Percentiles rank a stretch among this genome's conserved stretches.
Evolutionary conservation across 495 filamentous ascomycete genomes (phyloP).

Genomic region (Ascodesmis nigricans): DNA sequence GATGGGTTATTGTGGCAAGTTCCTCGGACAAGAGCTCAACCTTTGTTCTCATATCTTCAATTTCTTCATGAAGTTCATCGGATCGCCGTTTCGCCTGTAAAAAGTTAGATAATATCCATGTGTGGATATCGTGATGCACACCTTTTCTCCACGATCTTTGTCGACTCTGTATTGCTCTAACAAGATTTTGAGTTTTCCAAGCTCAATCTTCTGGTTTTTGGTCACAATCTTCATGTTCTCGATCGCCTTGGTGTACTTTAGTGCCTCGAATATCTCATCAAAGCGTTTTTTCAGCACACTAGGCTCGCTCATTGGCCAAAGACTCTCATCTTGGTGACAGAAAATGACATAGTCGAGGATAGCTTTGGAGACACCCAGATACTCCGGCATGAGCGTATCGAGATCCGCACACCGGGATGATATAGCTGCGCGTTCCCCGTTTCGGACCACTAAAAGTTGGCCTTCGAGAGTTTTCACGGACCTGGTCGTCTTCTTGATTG

Average conservation of each 20-base stretch:
- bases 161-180: conserved; percentile 60
- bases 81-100: conserved; percentile 25
- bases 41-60: conserved; percentile 41
- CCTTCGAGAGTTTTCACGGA: conserved; percentile 62
- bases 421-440: conserved; percentile 56
- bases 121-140: conserved; percentile 5
- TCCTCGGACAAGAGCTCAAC: conserved; percentile 33
- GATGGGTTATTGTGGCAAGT: conserved; percentile 23
- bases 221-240: conserved; percentile 68
- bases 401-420: conserved; percentile 62
- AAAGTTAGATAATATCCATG: conserved; percentile 3
- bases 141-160: conserved; percentile 62
- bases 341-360: conserved; percentile 90
- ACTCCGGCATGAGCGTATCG: conserved; percentile 61
- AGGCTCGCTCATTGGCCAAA: conserved; percentile 95
- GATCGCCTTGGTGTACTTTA: conserved; percentile 92
- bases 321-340: conserved; percentile 91
- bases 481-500: conserved; percentile 56
- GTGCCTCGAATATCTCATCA: conserved; percentile 91
- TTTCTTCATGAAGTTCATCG: conserved; percentile 43
- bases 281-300: conserved; percentile 69
- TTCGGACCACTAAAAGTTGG: conserved; percentile 44
- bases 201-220: conserved; percentile 61
- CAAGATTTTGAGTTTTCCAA: conserved; percentile 44
- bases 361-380: conserved; percentile 74